Conservation (phyloP, 2,329 filamentous ascomycete genomes). For the Colletotrichum viniferum region DNA sequence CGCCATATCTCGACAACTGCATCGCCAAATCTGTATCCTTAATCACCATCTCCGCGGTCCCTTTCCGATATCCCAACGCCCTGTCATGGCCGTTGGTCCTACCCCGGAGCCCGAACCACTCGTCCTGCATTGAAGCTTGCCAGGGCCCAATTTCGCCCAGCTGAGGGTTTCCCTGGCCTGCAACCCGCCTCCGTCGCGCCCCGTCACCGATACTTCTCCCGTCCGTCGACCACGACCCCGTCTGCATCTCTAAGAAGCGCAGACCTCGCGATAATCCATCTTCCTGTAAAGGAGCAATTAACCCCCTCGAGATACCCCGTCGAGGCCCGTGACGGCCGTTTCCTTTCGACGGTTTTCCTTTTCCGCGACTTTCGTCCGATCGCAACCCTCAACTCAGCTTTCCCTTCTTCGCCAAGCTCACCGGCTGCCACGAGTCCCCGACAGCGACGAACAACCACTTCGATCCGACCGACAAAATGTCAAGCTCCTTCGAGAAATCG, state of each 20-base stretch:
- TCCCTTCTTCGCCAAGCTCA: constrained; percentile 24
- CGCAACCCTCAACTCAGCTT: constrained; percentile 2
- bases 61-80: neutral
- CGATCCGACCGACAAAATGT: constrained; percentile 54
- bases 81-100: constrained; percentile 16
- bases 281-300: neutral
- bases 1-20: constrained; percentile 4
- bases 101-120: constrained; percentile 2
- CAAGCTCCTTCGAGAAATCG: constrained; percentile 95
- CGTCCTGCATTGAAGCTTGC: constrained; percentile 16
- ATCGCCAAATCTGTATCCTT: constrained; percentile 11
- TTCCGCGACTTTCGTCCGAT: constrained; percentile 17
- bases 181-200: neutral
- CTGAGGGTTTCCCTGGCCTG: constrained; percentile 16
- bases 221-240: neutral
- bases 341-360: neutral
- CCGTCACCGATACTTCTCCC: constrained; percentile 11
- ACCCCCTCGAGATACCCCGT: neutral
- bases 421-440: neutral
- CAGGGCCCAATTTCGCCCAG: constrained; percentile 9
- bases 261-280: neutral
- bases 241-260: neutral
- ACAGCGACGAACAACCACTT: neutral
- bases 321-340: constrained; percentile 15
- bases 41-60: neutral